Percentiles rank a stretch among this genome's conserved stretches.
phyloP scores from a whole-genome alignment of 2,329 filamentous ascomycete genomes.

The Diaporthe sp. region DNA sequence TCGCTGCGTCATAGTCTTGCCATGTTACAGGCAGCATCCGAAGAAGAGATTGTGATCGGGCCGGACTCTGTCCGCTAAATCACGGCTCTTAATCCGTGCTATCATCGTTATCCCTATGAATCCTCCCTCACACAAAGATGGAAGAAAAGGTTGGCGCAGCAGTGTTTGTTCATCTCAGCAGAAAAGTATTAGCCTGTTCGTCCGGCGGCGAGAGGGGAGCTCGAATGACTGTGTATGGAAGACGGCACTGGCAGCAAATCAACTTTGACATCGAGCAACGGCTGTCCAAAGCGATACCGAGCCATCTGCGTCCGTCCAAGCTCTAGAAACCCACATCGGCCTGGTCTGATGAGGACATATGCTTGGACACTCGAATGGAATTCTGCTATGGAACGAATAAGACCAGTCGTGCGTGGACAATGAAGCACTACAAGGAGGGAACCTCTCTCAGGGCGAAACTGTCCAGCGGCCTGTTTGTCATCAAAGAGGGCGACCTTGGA shows the following conservation, averaged over 20 bases:
- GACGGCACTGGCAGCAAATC: not conserved
- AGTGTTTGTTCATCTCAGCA: too few species aligned
- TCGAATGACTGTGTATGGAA: not conserved
- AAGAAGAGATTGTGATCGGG: too few species aligned
- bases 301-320: too few species aligned
- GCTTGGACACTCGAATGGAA: not conserved
- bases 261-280: not conserved
- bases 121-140: rapidly evolving
- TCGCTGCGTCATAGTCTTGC: not conserved
- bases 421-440: not conserved
- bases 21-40: not conserved
- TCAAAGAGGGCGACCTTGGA: not conserved
- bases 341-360: too few species aligned
- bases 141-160: not conserved
- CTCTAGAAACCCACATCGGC: not conserved
- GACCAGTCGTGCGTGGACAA: not conserved
- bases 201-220: not conserved
- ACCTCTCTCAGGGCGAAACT: not conserved
- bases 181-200: not conserved
- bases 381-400: rapidly evolving
- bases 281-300: not conserved
- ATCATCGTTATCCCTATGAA: not conserved
- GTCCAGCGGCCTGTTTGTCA: not conserved
- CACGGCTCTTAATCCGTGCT: not conserved
- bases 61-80: too few species aligned